Base-by-base conservation (phyloP, 1,139 yeast species). In the Neolecta irregularis region DNA sequence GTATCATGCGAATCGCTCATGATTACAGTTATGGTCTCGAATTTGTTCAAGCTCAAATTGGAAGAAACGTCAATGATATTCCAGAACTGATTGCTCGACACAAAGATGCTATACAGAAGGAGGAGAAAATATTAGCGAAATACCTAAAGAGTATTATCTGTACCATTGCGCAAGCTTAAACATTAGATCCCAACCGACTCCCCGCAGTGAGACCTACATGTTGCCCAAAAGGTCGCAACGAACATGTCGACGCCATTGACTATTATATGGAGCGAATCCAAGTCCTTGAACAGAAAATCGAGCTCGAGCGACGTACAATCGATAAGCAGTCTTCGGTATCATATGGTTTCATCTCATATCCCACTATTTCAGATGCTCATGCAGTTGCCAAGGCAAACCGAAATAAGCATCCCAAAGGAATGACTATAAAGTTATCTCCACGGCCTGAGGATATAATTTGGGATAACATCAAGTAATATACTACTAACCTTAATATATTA, bases 291-390 rank as follows among this genome's bases (percentile, higher is more conserved):
- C 37, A 44, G 9, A 43, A 45, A 25, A 54, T 58, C 19, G 41
- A 38, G 6, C 36, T 38, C 5, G 54, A 51, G 16, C 46, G 56
- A 6, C 48, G 45, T 18, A 26, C 40, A 8, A 20, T 39, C 17
- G 44, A 40, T 11, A 38, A 41, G 26, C 34, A 43, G 12, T 47
- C 19, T 51, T 50, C 36, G 50, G 44, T 50, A 34, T 51, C 58
- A 2, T 60, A 55, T 33, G 64, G 62, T 1, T 57, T 60, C 40
- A 57, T 55, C 4, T 50, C 61, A 2, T 60, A 53, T 35, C 38
- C 46, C 7, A 38, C 50, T 1, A 51, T 47, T 24, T 32, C 40
- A 5, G 38, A 35, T 1, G 43, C 46, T 6, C 42, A 43, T 25
- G 21, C 6, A 3, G 33, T 35, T 4, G 46, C 48, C 7, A 11